These are phyloP conservation scores for Myriosclerotinia scirpicola DNA, from an alignment of 2,329 filamentous ascomycete species.

Conservation along the genomic window DNA sequence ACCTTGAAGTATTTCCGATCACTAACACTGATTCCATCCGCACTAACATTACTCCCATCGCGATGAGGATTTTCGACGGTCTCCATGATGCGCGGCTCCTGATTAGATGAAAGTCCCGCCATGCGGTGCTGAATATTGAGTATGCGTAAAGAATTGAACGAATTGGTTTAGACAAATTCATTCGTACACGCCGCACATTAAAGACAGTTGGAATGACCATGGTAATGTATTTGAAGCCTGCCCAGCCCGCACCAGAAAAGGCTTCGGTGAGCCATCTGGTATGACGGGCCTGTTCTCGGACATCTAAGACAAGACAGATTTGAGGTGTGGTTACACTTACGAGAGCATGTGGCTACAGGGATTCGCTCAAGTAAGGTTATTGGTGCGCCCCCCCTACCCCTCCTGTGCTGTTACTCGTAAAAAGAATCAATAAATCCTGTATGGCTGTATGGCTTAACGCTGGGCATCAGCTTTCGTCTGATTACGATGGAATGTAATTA, in stretches of 20 bases:
- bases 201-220: not conserved
- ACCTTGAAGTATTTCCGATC: not conserved
- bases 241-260: not conserved
- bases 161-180: too few species aligned
- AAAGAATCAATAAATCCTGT: not conserved
- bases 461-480: not conserved
- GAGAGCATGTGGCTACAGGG: not conserved
- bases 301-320: not conserved
- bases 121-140: not conserved
- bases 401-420: not conserved
- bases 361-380: not conserved
- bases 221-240: slow-evolving; percentile 2
- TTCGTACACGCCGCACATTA: too few species aligned
- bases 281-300: not conserved
- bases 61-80: not conserved
- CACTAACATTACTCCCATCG: slow-evolving; percentile 4
- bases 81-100: not conserved
- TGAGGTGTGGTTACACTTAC: not conserved
- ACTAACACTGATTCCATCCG: slow-evolving; percentile 8
- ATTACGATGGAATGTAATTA: not conserved
- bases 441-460: not conserved
- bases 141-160: too few species aligned
- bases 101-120: not conserved
- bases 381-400: not conserved
- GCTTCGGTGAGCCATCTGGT: not conserved